Evolutionary conservation across 2,329 filamentous ascomycete species (phyloP), one percentile per base, ranked within the genome.

Genomic region (Talaromyces amestolkiae): DNA sequence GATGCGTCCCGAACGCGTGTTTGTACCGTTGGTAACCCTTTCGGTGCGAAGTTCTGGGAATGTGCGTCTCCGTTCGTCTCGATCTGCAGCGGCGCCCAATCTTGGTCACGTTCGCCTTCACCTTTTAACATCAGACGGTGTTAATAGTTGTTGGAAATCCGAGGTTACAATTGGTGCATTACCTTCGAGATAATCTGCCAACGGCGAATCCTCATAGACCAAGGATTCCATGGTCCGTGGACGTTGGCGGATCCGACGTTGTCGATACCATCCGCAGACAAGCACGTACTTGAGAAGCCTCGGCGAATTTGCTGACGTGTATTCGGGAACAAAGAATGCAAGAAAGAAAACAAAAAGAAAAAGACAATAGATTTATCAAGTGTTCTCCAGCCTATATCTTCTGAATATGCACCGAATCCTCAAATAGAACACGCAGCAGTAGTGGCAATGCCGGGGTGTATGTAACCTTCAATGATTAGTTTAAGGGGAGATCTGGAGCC

Each of bases 131-230:
- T 59, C 51, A 56, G 56, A 69, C 13, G 3, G 6, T 31, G 56
- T 59, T 33, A 59, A 33, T n/a, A 45, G 37, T n/a, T 13, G 43
- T 45, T n/a, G 43, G 43, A 3, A 35, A 39, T 31, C 19, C 43
- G 24, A 27, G 10, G 41, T 8, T 22, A n/a, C 33, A 3, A 53
- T 31, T 39, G 45, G 47, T 19, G 39, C 64, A 17, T n/a, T 79
- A 95, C 93, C 93, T 87, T 93, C 89, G 72, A 97, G 87, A 81
- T 95, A 95, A 74, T 91, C 88, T 76, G 92, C 93, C 80, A 97
- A 85, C 72, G 93, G 93, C 76, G 91, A 91, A 81, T 93, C 89
- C 81, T 95, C 87, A 80, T 91, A 91, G 72, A 97, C 87, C 73
- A 97, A 85, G 74, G 91, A 88, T 85, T 97, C 93, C 93, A 97